Conservation (phyloP, 2,329 filamentous ascomycete genomes). For the Cryoendolithus antarcticus region DNA sequence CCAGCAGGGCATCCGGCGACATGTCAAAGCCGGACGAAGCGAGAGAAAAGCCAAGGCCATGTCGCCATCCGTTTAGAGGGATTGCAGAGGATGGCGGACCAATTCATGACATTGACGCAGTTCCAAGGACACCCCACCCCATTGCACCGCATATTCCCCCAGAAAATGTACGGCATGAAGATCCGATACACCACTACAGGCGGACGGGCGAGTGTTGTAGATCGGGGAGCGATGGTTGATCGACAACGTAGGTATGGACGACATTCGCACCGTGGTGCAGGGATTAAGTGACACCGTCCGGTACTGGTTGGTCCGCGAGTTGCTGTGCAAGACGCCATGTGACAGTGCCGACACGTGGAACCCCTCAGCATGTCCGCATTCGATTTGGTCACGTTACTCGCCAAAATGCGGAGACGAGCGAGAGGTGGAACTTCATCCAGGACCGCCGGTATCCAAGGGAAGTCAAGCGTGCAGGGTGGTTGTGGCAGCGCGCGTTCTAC, state of each 20-base stretch:
- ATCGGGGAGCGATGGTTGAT: background rate
- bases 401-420: background rate
- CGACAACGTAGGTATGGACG: constrained; percentile 7
- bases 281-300: constrained; percentile 5
- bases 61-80: background rate
- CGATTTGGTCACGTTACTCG: constrained; percentile 5
- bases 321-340: constrained; percentile 6
- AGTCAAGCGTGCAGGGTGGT: constrained; percentile 4
- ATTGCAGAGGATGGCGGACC: background rate
- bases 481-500: constrained; percentile 3
- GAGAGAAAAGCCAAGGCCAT: background rate
- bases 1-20: background rate
- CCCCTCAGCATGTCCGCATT: background rate
- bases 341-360: too few species aligned
- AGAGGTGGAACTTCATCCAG: constrained; percentile 7
- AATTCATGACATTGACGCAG: background rate
- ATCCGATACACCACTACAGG: background rate
- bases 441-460: constrained; percentile 4
- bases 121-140: constrained; percentile 1
- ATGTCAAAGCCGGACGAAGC: background rate
- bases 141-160: background rate
- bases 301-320: constrained; percentile 4
- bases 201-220: background rate
- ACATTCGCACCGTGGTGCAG: constrained; percentile 9
- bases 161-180: constrained; percentile 1